Evolutionary conservation across 2,329 filamentous ascomycete genomes (phyloP), one percentile per base, ranked within the genome.

Genomic region (Pseudogymnoascus sp.): DNA sequence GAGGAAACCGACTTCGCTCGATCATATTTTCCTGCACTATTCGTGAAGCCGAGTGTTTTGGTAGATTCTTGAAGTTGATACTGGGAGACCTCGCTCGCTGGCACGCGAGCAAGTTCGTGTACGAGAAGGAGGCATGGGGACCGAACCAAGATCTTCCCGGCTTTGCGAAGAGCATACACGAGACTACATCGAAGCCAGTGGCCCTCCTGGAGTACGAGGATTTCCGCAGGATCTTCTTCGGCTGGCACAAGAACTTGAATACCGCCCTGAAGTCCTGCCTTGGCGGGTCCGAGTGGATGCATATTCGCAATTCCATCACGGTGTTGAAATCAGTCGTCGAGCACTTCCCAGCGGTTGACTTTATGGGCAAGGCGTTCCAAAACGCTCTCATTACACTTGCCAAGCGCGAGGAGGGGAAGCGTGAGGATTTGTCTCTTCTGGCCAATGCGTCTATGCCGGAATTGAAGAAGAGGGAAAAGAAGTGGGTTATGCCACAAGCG

Each of bases 281-380:
- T 56, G 85, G 86, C 16, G 88, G 89, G 28, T 87, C 85, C 34
- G 93, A 97, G 75, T 99, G 95, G 84, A 97, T 97, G 89, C 93
- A 97, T 74, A 96, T 97, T 73, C 88, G 93, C 63, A 99, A 99
- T 73, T 91, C 92, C 50, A 96, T 97, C 68, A 95, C 89, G 64
- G 82, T 97, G 3, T 81, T 99, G 64, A 96, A 95, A 73, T 83
- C 85, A 10, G 82, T 96, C 59, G 84, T 91, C 23, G 86, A 91
- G 60, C 83, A 87, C 70, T 99, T 96, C 81, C 96, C 95, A 3
- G 89, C 88, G 14, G 85, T 97, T 64, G 91, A 96, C 71, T 95
- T 91, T 74, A 93, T 96, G 82, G 95, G 91, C 36, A 81, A 79
- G 40, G 82, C 84, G 68, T 86, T 88, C 66, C 81, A 83, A 34